Evolutionary conservation across 768 basidiomycete genomes (phyloP).

Genomic region (Lactarius sp.): DNA sequence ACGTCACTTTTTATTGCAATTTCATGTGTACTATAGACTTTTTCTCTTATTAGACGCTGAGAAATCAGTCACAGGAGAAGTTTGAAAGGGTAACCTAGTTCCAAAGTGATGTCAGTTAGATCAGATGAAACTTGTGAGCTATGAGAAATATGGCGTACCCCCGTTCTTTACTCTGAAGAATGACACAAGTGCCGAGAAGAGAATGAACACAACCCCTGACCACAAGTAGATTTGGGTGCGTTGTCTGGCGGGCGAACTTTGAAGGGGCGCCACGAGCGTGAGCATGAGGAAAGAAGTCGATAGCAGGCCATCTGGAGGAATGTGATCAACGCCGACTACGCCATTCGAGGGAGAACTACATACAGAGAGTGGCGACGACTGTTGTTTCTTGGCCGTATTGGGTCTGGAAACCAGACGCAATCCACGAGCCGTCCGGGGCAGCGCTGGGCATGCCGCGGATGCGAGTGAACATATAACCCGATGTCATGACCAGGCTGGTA

Average conservation of each 20-base stretch:
- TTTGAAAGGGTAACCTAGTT: slow-evolving; percentile 74
- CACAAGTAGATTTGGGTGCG: slow-evolving; percentile 87
- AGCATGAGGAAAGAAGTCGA: slow-evolving; percentile 76
- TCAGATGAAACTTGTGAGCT: neutral
- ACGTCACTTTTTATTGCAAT: slow-evolving; percentile 4
- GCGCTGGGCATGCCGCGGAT: slow-evolving; percentile 77
- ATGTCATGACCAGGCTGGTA: slow-evolving; percentile 77
- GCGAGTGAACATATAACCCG: slow-evolving; percentile 94
- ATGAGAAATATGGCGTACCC: slow-evolving; percentile 39
- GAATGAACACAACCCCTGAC: slow-evolving; percentile 71
- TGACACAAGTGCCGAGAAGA: slow-evolving; percentile 83
- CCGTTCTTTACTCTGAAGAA: slow-evolving; percentile 89
- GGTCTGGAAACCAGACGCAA: slow-evolving; percentile 83
- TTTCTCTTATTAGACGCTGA: slow-evolving; percentile 21
- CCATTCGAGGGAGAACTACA: slow-evolving; percentile 33
- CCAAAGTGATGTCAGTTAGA: slow-evolving; percentile 4
- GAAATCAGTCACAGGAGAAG: slow-evolving; percentile 50
- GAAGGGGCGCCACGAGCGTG: slow-evolving; percentile 73
- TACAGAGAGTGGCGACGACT: slow-evolving; percentile 81
- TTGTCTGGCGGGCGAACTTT: slow-evolving; percentile 67
- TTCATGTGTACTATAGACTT: slow-evolving; percentile 24
- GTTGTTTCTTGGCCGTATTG: slow-evolving; percentile 93
- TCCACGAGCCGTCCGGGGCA: slow-evolving; percentile 65
- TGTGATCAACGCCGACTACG: neutral
- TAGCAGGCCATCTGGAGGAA: slow-evolving; percentile 70